A percentile compares a stretch with the other conserved stretches of the same genome.
Evolutionary conservation across 2,329 filamentous ascomycete species (phyloP).

Genomic region (Ophiostoma montium): DNA sequence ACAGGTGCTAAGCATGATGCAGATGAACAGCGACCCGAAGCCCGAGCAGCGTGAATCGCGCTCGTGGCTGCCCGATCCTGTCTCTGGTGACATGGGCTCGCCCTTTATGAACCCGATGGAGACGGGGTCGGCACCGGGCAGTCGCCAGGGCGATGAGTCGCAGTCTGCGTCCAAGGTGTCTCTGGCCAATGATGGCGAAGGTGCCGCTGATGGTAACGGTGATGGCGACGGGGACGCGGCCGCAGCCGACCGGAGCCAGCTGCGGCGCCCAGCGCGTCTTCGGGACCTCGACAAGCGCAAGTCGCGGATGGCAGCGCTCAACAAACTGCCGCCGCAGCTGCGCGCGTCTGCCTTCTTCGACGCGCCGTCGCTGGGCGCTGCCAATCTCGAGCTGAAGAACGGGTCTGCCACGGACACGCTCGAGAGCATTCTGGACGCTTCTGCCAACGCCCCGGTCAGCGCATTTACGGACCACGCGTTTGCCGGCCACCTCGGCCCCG

Average conservation of each 20-base stretch:
- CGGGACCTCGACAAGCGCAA: constrained; percentile 24
- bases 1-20: constrained; percentile 53
- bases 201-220: background rate
- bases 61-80: constrained; percentile 32
- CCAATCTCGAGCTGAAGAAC: constrained; percentile 46
- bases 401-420: constrained; percentile 80
- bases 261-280: constrained; percentile 18
- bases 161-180: background rate
- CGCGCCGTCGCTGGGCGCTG: constrained; percentile 32
- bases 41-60: constrained; percentile 19
- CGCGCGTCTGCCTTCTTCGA: constrained; percentile 91
- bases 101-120: constrained; percentile 6
- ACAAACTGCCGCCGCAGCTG: constrained; percentile 63
- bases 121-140: no score
- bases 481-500: constrained; percentile 58
- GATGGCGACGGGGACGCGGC: no score
- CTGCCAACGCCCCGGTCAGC: constrained; percentile 71
- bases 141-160: background rate
- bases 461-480: constrained; percentile 86
- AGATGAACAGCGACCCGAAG: background rate
- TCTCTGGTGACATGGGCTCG: constrained; percentile 21
- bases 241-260: constrained; percentile 14
- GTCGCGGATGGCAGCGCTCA: constrained; percentile 22
- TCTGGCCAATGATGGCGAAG: background rate
- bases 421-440: constrained; percentile 83